Evolutionary conservation across 2,329 filamentous ascomycete species (phyloP), one percentile per base, ranked within the genome.

Genomic region (Diaporthe citri): DNA sequence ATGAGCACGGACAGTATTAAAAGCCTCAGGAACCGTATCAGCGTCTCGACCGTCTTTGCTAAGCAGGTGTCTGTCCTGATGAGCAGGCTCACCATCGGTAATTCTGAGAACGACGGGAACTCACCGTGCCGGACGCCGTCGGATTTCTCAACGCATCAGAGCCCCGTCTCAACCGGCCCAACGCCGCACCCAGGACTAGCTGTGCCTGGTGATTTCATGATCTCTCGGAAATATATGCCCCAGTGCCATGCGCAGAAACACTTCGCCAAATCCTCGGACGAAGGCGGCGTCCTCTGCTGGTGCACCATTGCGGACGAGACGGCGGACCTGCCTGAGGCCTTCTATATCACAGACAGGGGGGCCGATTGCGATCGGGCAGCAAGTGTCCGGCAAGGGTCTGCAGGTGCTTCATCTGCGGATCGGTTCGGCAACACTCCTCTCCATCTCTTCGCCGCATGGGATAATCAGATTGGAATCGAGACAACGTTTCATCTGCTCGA

Each of bases 161-260:
- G 20, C n/a, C 34, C 78, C 81, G 8, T 85, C 75, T 80, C 20
- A 78, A 28, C 48, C 48, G 73, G 62, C 17, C 75, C 74, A 20
- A 64, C 74, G 28, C 74, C 72, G 8, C 76, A 76, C 34, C 79
- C 79, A 20, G 73, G 76, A 8, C 82, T 82, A 66, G 82, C 85
- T 6, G 78, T 90, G 6, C 87, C 89, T 0, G 88, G 88, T 28
- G 88, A 90, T 77, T 88, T 89, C 51, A 80, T 90, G 9, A 82
- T 79, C 43, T 76, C 79, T 9, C 79, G 82, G 67, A 80, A 71
- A 20, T 72, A 79, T 15, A 60, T 76, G 7, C 36, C 60, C 10
- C 46, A 43, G 17, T 76, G 74, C 25, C 25, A 74, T 34, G 55
- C 62, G 17, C 52, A 56, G 43, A 76, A 71, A 28, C 74, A 76